Conservation (phyloP, 129 eudicot genomes). For the Flaveria ramosissima region DNA sequence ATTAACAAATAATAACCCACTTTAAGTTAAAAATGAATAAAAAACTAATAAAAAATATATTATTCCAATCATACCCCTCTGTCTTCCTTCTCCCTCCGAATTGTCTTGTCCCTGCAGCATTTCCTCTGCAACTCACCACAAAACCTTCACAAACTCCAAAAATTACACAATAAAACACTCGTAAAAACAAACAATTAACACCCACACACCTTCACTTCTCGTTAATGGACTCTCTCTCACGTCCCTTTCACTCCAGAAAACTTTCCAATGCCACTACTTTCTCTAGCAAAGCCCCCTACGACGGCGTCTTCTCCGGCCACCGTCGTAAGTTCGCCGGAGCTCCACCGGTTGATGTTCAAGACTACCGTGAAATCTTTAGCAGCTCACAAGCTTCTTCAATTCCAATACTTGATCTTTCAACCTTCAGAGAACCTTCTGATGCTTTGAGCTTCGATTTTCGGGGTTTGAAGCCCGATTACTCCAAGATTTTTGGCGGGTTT, state of each 20-base stretch:
- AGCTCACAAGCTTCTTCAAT: slow-evolving; percentile 50
- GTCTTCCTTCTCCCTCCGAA: slow-evolving; percentile 37
- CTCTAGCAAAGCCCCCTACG: slow-evolving; percentile 48
- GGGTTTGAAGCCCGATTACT: slow-evolving; percentile 62
- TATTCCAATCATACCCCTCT: slow-evolving; percentile 36
- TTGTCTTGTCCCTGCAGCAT: slow-evolving; percentile 26
- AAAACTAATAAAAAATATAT: not conserved
- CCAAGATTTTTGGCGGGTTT: slow-evolving; percentile 62
- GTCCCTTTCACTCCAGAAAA: slow-evolving; percentile 55
- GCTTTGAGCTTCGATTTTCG: slow-evolving; percentile 28
- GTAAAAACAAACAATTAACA: not conserved
- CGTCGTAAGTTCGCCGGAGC: slow-evolving; percentile 34
- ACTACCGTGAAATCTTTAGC: slow-evolving; percentile 75
- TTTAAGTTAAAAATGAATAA: not conserved
- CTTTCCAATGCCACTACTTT: slow-evolving; percentile 35
- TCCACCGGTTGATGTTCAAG: slow-evolving; percentile 30
- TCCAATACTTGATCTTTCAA: slow-evolving; percentile 76
- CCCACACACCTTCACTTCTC: not conserved
- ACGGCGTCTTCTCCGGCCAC: slow-evolving; percentile 53
- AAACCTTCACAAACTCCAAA: slow-evolving; percentile 26
- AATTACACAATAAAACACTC: slow-evolving; percentile 16
- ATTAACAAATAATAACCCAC: not conserved
- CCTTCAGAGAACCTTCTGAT: slow-evolving; percentile 28
- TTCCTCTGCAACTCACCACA: slow-evolving; percentile 26
- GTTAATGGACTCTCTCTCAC: slow-evolving; percentile 60